Evolutionary conservation across 2,329 filamentous ascomycete genomes (phyloP), one percentile per base, ranked within the genome.

Genomic region (Xylariaceae sp.): DNA sequence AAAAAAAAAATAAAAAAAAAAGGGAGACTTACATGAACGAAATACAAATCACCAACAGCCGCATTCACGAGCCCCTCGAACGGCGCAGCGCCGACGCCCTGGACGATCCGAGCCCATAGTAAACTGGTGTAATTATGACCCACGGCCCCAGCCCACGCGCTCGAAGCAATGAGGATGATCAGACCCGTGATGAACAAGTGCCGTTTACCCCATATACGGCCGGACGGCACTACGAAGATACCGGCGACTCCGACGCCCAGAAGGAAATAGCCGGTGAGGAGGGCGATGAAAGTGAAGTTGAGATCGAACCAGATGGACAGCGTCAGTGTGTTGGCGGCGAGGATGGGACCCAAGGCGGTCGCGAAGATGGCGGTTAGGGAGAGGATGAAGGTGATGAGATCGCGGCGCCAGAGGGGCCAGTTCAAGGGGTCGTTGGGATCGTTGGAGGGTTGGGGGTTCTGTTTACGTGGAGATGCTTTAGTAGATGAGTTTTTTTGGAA

Each of bases 41-140:
- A 94, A 72, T 92, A 96, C 50, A 97, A 69, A 70, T 97, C 92
- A 41, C 91, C 92, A 5, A 96, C 88, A 47, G 84, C 86, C 0
- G 89, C 89, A 70, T 95, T 96, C 55, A 96, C 86, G 29, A 96
- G 75, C 1, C 89, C 88, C 72, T 97, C 92, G 62, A 94, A 96
- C 0, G 92, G 91, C 6, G 91, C 91, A 19, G 91, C 79, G 0
- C 87, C 91, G 43, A 96, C 80, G 26, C 92, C 92, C 71, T 96
- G 92, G 54, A 95, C 81, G 50, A 95, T 80, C 9, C 92, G 80
- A 9, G 92, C 87, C 72, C 84, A 89, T 3, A 94, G 68, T 57
- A 96, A 76, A 65, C 84, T 89, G 12, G 73, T 76, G 69, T 95
- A 94, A 68, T 83, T 83, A 40, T 75, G 77, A 8, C 81, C 79